Evolutionary conservation across 805 yeast species (phyloP).

Genomic region (Suhomyces emberorum): DNA sequence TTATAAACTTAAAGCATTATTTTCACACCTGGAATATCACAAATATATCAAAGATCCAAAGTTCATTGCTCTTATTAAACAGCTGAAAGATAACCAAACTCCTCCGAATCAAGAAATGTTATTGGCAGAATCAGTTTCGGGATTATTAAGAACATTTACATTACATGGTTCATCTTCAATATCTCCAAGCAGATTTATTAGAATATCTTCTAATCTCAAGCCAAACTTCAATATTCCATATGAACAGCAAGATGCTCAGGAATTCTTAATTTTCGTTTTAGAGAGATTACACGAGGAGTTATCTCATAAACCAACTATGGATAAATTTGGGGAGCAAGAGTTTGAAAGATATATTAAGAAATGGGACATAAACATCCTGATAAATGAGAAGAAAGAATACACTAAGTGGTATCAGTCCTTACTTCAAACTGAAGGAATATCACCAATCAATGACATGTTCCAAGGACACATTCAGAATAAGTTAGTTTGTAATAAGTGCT

Average conservation of each 20-base stretch:
- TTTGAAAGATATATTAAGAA: conserved; percentile 23
- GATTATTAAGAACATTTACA: conserved; percentile 55
- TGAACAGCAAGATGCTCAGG: conserved; percentile 83
- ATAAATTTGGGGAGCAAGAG: conserved; percentile 16
- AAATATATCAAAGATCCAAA: conserved; percentile 38
- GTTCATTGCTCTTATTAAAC: conserved; percentile 21
- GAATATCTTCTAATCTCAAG: conserved; percentile 47
- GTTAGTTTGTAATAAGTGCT: conserved; percentile 63
- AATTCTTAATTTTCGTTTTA: conserved; percentile 61
- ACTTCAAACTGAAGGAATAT: conserved; percentile 54
- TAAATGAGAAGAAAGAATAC: conserved; percentile 47
- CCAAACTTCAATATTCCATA: conserved; percentile 68
- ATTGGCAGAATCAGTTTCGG: conserved; percentile 50
- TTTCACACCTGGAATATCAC: conserved; percentile 44
- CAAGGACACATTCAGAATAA: conserved; percentile 73
- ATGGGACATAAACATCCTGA: conserved; percentile 32
- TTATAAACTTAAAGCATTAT: conserved; percentile 45
- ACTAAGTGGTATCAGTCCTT: conserved; percentile 57
- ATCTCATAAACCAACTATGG: conserved; percentile 19
- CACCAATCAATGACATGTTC: conserved; percentile 63
- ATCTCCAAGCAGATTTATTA: conserved; percentile 62
- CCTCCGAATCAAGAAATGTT: conserved; percentile 7
- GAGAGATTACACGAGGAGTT: conserved; percentile 71
- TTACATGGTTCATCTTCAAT: conserved; percentile 58
- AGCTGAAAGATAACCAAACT: conserved; percentile 14